Evolutionary conservation across 2,329 filamentous ascomycete genomes (phyloP).

Genomic region (Dactylellina cionopaga): DNA sequence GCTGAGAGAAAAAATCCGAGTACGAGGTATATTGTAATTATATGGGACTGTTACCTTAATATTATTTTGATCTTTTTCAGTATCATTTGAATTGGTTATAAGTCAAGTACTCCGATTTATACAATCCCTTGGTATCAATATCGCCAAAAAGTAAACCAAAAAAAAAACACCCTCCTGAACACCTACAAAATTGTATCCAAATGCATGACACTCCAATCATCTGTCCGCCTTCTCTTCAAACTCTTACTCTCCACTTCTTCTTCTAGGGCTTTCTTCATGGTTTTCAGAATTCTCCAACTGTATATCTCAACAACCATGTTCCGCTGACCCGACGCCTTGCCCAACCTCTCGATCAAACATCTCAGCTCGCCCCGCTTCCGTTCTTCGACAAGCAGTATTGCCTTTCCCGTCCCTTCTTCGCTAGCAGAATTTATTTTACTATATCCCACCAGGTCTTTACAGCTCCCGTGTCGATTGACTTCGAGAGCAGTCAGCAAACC

Average conservation of each 20-base stretch:
- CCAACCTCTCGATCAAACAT: slow-evolving; percentile 10
- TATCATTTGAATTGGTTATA: too few relatives aligned
- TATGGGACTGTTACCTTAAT: too few relatives aligned
- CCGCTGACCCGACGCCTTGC: neutral
- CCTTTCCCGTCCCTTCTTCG: slow-evolving; percentile 17
- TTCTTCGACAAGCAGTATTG: slow-evolving; percentile 43
- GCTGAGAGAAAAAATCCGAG: too few relatives aligned
- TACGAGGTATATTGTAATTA: too few relatives aligned
- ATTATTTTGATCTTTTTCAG: too few relatives aligned
- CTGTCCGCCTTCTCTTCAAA: slow-evolving; percentile 20
- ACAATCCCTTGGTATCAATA: slow-evolving; percentile 8
- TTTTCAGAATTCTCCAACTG: slow-evolving; percentile 50
- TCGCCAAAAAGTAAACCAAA: neutral
- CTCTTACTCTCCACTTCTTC: neutral
- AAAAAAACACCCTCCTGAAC: neutral
- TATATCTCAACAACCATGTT: slow-evolving; percentile 39
- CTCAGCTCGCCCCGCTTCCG: slow-evolving; percentile 29
- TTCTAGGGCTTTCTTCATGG: slow-evolving; percentile 34
- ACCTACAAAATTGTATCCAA: slow-evolving; percentile 42
- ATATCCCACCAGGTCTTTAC: slow-evolving; percentile 11
- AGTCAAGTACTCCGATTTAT: neutral
- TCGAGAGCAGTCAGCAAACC: slow-evolving; percentile 22
- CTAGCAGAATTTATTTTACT: neutral
- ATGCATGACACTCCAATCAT: slow-evolving; percentile 48
- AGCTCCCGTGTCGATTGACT: slow-evolving; percentile 23